phyloP scores from a whole-genome alignment of 129 eudicot species.

The Helianthus tuberosus region DNA sequence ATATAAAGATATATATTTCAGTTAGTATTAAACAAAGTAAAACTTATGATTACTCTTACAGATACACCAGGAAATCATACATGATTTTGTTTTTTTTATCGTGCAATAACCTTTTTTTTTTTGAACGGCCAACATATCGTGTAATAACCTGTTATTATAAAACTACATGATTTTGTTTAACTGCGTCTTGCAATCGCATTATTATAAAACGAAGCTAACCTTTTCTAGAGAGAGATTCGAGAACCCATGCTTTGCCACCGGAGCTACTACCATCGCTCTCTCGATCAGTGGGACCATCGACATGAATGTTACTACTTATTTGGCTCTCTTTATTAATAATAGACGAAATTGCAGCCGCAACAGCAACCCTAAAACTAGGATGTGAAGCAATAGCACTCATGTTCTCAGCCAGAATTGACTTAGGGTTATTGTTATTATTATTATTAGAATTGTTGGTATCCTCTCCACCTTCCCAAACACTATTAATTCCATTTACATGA shows the following conservation, averaged over 20 bases:
- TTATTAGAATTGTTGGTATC: background rate
- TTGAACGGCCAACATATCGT: no score
- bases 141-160: no score
- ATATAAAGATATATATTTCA: background rate
- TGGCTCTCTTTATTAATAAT: constrained; percentile 72
- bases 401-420: constrained; percentile 59
- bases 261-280: constrained; percentile 45
- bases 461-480: constrained; percentile 18
- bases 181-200: no score
- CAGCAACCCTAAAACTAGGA: constrained; percentile 93
- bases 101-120: no score
- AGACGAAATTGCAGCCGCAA: constrained; percentile 88
- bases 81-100: background rate
- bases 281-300: constrained; percentile 33
- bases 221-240: constrained; percentile 47
- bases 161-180: no score
- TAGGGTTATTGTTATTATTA: constrained; percentile 12
- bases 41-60: constrained; percentile 22
- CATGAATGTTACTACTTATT: constrained; percentile 26
- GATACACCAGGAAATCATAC: background rate
- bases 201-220: constrained; percentile 24
- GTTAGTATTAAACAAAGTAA: constrained; percentile 28
- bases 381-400: constrained; percentile 81
- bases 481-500: constrained; percentile 21
- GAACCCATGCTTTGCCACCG: constrained; percentile 47